Evolutionary conservation across 1,284 basidiomycete species (phyloP).

Genomic region (Grifola frondosa): DNA sequence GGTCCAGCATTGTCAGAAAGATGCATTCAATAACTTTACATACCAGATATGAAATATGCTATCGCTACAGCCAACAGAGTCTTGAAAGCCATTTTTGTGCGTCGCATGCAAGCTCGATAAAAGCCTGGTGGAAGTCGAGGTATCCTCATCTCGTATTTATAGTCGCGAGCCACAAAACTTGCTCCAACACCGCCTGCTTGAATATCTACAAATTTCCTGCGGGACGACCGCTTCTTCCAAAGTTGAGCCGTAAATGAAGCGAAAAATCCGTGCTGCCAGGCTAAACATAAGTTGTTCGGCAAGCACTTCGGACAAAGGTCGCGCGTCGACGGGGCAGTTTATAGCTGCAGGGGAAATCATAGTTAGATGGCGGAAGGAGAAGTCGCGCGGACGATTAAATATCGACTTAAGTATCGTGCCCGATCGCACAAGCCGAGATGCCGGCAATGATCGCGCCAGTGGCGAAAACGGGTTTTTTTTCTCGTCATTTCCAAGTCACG

Average conservation of each 20-base stretch:
- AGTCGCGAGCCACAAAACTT: too few relatives aligned
- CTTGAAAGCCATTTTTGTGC: neutral
- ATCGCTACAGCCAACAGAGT: too few relatives aligned
- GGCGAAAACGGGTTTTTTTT: constrained; percentile 19
- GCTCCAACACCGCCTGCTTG: too few relatives aligned
- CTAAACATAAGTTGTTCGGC: constrained; percentile 8
- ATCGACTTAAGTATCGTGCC: constrained; percentile 9
- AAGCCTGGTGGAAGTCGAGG: neutral
- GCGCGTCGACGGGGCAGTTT: too few relatives aligned
- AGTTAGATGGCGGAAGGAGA: constrained; percentile 1
- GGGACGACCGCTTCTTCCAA: too few relatives aligned
- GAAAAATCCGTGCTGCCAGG: neutral
- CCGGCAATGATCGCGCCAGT: constrained; percentile 15
- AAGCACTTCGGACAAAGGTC: constrained; percentile 18
- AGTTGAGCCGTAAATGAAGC: constrained; percentile 21
- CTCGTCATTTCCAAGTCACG: constrained; percentile 1
- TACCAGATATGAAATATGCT: too few relatives aligned
- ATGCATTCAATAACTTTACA: too few relatives aligned
- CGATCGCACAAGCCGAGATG: constrained; percentile 5
- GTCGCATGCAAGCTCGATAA: neutral
- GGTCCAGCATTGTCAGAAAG: too few relatives aligned
- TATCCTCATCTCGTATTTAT: neutral
- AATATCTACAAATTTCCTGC: too few relatives aligned
- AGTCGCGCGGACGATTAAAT: constrained; percentile 1
- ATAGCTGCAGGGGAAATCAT: constrained; percentile 5